Evolutionary conservation across 2,329 filamentous ascomycete genomes (phyloP).

Genomic region (Pseudomassariella vexata): DNA sequence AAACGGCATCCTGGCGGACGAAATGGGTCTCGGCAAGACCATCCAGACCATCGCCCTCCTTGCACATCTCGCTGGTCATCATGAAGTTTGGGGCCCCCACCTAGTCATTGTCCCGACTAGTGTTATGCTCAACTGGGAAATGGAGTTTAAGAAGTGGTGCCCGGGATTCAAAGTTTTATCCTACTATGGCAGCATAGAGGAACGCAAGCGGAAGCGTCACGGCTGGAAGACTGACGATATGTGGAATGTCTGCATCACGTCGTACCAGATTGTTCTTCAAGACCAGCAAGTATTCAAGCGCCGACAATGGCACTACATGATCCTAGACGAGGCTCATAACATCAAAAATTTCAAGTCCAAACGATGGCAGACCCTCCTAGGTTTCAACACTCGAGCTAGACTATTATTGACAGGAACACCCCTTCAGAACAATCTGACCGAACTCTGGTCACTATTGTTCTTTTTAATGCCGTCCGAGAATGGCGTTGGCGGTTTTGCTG

Average conservation of each 20-base stretch:
- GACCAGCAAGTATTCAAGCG: constrained; percentile 92
- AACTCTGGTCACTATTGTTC: constrained; percentile 94
- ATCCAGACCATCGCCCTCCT: constrained; percentile 95
- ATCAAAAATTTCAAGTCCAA: constrained; percentile 99
- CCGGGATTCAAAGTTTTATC: constrained; percentile 97
- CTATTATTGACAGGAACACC: constrained; percentile 90
- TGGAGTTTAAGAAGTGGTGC: constrained; percentile 99
- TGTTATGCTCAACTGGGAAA: constrained; percentile 99
- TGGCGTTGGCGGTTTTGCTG: constrained; percentile 83
- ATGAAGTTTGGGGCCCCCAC: constrained; percentile 93
- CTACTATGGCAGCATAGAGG: constrained; percentile 91
- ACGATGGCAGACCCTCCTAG: constrained; percentile 90
- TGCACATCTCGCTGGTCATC: constrained; percentile 83
- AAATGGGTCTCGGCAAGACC: constrained; percentile 98
- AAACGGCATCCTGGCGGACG: constrained; percentile 93
- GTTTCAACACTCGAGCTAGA: constrained; percentile 83
- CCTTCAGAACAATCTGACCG: constrained; percentile 92
- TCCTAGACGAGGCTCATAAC: constrained; percentile 96
- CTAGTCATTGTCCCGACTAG: constrained; percentile 94
- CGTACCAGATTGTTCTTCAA: constrained; percentile 91
- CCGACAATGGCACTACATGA: constrained; percentile 94
- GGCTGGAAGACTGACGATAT: constrained; percentile 91
- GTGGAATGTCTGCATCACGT: constrained; percentile 97
- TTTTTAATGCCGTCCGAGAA: constrained; percentile 92
- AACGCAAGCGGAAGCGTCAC: constrained; percentile 82